Conservation (phyloP, 1,284 basidiomycete species). For the Jaminaea rosea region DNA sequence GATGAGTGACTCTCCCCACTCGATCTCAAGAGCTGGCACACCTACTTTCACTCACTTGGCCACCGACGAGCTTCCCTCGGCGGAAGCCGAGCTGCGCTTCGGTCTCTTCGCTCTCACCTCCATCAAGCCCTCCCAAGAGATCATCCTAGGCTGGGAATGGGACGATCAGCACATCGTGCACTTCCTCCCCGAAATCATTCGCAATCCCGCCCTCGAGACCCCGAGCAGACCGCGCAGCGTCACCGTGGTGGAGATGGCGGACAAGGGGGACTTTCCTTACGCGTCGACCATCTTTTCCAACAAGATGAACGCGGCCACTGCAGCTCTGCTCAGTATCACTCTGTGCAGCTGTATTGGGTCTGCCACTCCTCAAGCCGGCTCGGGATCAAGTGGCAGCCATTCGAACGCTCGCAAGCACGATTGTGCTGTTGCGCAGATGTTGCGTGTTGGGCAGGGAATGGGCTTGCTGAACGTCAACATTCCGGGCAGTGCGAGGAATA, state of each 20-base stretch:
- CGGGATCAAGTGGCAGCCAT: constrained; percentile 26
- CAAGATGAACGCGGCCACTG: constrained; percentile 36
- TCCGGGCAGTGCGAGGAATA: constrained; percentile 13
- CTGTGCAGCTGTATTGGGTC: constrained; percentile 42
- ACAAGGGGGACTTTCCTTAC: constrained; percentile 41
- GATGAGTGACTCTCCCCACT: constrained; percentile 5
- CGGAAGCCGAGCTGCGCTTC: constrained; percentile 58
- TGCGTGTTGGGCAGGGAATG: constrained; percentile 43
- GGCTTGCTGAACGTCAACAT: constrained; percentile 36
- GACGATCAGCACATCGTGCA: constrained; percentile 85
- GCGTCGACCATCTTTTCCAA: constrained; percentile 31
- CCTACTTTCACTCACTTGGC: background rate
- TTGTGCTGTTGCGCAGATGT: constrained; percentile 45
- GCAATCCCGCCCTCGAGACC: constrained; percentile 46
- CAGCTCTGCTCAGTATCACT: constrained; percentile 31
- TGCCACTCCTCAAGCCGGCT: constrained; percentile 27
- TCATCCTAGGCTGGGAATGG: constrained; percentile 92
- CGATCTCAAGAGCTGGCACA: too few relatives aligned
- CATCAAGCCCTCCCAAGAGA: constrained; percentile 71
- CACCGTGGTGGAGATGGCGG: constrained; percentile 17
- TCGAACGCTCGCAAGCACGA: constrained; percentile 38
- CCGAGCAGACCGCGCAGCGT: background rate
- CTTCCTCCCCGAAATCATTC: constrained; percentile 62
- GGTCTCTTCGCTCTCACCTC: constrained; percentile 74
- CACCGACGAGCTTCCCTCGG: constrained; percentile 11